Evolutionary conservation across 345 rosid genomes (phyloP).

Genomic region (Eucalyptus coolabah): DNA sequence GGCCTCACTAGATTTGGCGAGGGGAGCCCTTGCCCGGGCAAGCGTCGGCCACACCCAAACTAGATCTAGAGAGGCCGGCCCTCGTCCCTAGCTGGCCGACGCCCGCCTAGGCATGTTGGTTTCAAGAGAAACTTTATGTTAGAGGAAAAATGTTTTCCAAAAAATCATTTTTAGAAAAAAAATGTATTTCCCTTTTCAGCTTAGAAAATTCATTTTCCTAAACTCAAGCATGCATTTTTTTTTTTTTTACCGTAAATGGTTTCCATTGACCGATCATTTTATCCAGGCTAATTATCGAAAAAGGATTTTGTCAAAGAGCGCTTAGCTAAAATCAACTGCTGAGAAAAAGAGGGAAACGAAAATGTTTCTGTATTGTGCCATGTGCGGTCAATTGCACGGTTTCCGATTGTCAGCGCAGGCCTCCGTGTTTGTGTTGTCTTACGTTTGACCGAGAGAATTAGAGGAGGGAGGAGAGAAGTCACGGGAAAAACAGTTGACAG

Average conservation of each 20-base stretch:
- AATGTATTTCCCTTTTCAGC: neutral
- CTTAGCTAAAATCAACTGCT: neutral
- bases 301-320: neutral
- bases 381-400: neutral
- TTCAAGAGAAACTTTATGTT: neutral
- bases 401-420: neutral
- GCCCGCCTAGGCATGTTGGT: fast-evolving
- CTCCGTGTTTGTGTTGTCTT: neutral
- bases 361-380: neutral
- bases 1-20: fast-evolving
- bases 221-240: neutral
- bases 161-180: neutral
- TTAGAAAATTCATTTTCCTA: neutral
- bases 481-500: slow-evolving; percentile 21
- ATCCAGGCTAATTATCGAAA: neutral
- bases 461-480: neutral
- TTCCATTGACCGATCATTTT: neutral
- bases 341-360: neutral
- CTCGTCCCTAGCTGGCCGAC: fast-evolving
- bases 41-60: fast-evolving
- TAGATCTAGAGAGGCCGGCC: fast-evolving
- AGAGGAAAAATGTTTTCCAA: neutral
- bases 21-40: fast-evolving
- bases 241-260: neutral
- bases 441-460: neutral